Conservation (phyloP, 2,329 filamentous ascomycete species). For the Penicillium sp. region DNA sequence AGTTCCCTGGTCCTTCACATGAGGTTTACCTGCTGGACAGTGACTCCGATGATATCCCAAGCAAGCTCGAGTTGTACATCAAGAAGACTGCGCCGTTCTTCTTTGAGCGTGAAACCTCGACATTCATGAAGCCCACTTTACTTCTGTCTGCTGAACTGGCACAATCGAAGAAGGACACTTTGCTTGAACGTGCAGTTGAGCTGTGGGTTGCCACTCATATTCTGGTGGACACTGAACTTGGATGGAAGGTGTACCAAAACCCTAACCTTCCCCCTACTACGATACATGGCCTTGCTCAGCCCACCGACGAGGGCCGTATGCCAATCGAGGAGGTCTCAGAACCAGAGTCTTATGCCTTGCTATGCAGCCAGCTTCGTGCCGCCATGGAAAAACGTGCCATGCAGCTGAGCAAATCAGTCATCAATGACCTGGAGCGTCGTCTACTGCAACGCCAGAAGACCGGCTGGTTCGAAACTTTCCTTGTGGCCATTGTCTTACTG, state of each 20-base stretch:
- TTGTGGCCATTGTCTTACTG: slow-evolving; percentile 59
- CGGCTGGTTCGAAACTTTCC: slow-evolving; percentile 59
- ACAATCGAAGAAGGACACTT: slow-evolving; percentile 34
- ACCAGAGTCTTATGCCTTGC: slow-evolving; percentile 49
- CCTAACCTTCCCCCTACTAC: slow-evolving; percentile 40
- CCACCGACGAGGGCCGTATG: slow-evolving; percentile 41
- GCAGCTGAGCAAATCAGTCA: slow-evolving; percentile 53
- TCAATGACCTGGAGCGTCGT: slow-evolving; percentile 62
- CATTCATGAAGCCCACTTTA: slow-evolving; percentile 54
- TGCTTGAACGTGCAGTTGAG: slow-evolving; percentile 53
- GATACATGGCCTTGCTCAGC: slow-evolving; percentile 37
- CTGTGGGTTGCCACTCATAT: slow-evolving; percentile 59
- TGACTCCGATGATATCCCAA: slow-evolving; percentile 51
- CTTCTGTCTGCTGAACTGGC: slow-evolving; percentile 39
- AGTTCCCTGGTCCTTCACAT: slow-evolving; percentile 37
- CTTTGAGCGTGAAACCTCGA: slow-evolving; percentile 51
- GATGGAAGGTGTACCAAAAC: slow-evolving; percentile 53
- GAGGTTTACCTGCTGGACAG: slow-evolving; percentile 52
- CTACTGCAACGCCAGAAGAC: slow-evolving; percentile 59
- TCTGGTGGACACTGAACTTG: slow-evolving; percentile 50
- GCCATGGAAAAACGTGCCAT: slow-evolving; percentile 57
- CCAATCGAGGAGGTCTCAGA: slow-evolving; percentile 42
- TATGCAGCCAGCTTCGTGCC: slow-evolving; percentile 56
- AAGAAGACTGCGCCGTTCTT: slow-evolving; percentile 50
- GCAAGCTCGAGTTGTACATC: slow-evolving; percentile 56